These are phyloP conservation scores for Hydnomerulius pinastri DNA, from an alignment of 768 basidiomycete species.

Conservation along the genomic window DNA sequence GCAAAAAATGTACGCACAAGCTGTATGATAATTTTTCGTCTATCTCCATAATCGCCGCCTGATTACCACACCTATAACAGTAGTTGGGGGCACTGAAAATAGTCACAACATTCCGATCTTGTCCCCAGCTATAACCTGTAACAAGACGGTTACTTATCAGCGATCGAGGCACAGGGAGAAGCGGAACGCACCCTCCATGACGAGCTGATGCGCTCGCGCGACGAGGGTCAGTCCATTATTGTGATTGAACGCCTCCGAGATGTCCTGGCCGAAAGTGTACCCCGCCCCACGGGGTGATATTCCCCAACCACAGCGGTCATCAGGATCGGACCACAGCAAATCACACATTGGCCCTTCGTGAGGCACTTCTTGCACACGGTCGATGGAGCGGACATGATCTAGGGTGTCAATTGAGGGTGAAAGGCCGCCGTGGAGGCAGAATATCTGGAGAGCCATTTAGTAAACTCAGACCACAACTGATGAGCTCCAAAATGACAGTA, in stretches of 20 bases:
- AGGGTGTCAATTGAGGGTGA: slow-evolving; percentile 99
- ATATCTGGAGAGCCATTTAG: slow-evolving; percentile 64
- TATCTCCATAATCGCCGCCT: slow-evolving; percentile 99
- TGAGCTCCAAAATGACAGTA: slow-evolving; percentile 2
- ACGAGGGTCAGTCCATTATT: slow-evolving; percentile 97
- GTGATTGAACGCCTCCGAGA: slow-evolving; percentile 98
- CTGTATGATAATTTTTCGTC: slow-evolving; percentile 96
- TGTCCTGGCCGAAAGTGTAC: slow-evolving; percentile 99
- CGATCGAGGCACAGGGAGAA: neutral
- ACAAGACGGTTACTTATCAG: slow-evolving; percentile 3
- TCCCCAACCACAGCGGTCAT: slow-evolving; percentile 99
- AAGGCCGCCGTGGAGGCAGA: slow-evolving; percentile 96
- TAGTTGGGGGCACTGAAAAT: slow-evolving; percentile 99
- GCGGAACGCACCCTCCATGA: slow-evolving; percentile 84
- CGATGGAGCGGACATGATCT: slow-evolving; percentile 98
- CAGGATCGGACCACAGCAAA: slow-evolving; percentile 98
- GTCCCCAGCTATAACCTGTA: slow-evolving; percentile 93
- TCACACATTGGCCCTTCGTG: slow-evolving; percentile 99
- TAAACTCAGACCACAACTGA: slow-evolving; percentile 1
- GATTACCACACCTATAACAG: slow-evolving; percentile 99
- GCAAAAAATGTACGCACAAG: slow-evolving; percentile 58
- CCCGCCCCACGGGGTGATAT: slow-evolving; percentile 98
- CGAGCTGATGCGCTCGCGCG: slow-evolving; percentile 90
- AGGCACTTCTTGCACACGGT: slow-evolving; percentile 98
- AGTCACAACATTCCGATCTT: slow-evolving; percentile 98